Conservation (phyloP, 2,329 filamentous ascomycete genomes). For the Dactylellina haptotyla region DNA sequence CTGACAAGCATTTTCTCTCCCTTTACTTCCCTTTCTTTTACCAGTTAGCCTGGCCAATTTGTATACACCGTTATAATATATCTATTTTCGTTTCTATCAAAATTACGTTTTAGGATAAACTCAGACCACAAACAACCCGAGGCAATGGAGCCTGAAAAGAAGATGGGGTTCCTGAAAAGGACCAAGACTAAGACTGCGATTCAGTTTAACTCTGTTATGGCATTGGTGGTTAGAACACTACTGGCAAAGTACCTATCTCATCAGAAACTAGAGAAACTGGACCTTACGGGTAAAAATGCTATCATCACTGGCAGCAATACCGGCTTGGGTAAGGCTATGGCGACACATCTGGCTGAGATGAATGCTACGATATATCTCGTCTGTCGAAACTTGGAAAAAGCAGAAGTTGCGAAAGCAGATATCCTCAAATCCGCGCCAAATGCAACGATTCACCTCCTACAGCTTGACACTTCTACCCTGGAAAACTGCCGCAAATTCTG, state of each 20-base stretch:
- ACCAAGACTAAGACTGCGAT: constrained; percentile 28
- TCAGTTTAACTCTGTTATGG: constrained; percentile 28
- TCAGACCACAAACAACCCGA: neutral
- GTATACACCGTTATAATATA: constrained; percentile 8
- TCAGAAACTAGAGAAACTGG: constrained; percentile 34
- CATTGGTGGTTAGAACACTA: constrained; percentile 8
- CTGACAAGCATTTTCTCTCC: neutral
- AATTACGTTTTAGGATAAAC: constrained; percentile 10
- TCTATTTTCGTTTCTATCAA: neutral
- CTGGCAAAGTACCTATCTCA: constrained; percentile 20
- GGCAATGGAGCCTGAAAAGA: constrained; percentile 39
- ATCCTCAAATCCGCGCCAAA: constrained; percentile 32
- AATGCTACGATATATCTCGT: constrained; percentile 39
- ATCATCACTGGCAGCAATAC: constrained; percentile 48
- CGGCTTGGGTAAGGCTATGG: constrained; percentile 48
- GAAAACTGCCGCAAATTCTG: constrained; percentile 44
- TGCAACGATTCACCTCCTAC: constrained; percentile 26
- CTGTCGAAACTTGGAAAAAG: constrained; percentile 44
- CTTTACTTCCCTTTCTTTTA: neutral
- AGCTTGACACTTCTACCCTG: constrained; percentile 44
- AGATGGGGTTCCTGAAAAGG: constrained; percentile 38
- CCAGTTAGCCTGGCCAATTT: neutral
- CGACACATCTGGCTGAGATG: constrained; percentile 37
- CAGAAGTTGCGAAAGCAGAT: constrained; percentile 36
- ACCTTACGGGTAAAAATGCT: constrained; percentile 45